Base-by-base conservation (phyloP, 441 rosid species). In the Erodium moschatum region DNA sequence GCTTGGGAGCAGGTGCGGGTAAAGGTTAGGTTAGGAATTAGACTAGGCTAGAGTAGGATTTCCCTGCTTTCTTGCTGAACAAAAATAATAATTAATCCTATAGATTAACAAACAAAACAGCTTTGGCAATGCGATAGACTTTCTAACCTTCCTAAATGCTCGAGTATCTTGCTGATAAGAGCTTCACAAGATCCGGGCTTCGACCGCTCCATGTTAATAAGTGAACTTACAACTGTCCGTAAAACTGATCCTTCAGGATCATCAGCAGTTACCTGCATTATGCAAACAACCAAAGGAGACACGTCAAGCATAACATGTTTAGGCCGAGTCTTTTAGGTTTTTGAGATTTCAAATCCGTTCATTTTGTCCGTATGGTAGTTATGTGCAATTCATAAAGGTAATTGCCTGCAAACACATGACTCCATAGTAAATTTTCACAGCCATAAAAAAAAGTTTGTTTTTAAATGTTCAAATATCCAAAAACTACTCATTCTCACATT, bases 131-230 rank as follows among this genome's bases (percentile, higher is more conserved):
- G 46, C 4, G 15, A 33, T 12, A 13, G 46, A 33, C n/a, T 65
- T 67, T 15, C 58, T 68, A 77, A 94, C 97, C 97, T 89, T 80
- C 91, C 84, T 75, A 91, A 74, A 72, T 72, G 86, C 83, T 86
- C 89, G 50, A 91, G 85, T 82, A 94, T 76, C 78, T 68, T 85
- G 73, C 89, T 85, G 35, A 88, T 71, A 66, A 94, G 76, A 67
- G 81, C 85, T 77, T 89, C 97, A 73, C 87, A 83, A 64, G 99
- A 88, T 76, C 97, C 99, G 48, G 94, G 88, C 77, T 80, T 87
- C 67, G 68, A 62, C 11, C 83, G 87, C 80, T 94, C 99, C 92
- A 94, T 84, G 65, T 74, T 81, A 58, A 77, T 52, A 10, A 94
- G 84, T 38, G 96, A 85, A 77, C 77, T 87, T 68, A 76, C 75